Evolutionary conservation across 164 flowering plant genomes (phyloP), one percentile per base, ranked within the genome.

Genomic region (Saururus chinensis): DNA sequence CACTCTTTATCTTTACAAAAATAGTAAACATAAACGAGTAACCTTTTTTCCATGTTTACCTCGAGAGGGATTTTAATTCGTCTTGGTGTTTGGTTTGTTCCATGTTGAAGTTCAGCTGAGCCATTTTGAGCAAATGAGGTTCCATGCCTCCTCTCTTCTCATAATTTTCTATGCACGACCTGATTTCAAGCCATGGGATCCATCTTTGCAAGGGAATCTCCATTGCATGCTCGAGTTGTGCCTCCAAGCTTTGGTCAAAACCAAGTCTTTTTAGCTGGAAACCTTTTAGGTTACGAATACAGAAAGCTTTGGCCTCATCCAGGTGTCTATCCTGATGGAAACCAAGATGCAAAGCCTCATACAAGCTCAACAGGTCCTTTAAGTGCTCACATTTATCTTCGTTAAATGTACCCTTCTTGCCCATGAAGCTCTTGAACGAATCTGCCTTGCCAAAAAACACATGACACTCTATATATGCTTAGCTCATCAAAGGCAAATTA

Each of bases 291-390:
- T 12, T 12, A 45, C 17, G 14, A 45, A 45, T 13, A 45, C 49
- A 45, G 26, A 79, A 77, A 0, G 62, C 51, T 26, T 35, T 62
- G n/a, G 79, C 84, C 62, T 79, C 75, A 17, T 82, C 81, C 9
- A 86, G 77, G 48, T 70, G 67, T 19, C 71, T 48, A 61, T 86
- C 92, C 35, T 81, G 87, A 30, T 62, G 62, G n/a, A 72, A 23
- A 30, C 68, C 62, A 51, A 75, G 65, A 25, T 75, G 73, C 61
- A 76, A 60, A 4, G 77, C 79, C 66, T 77, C 81, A 61, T 69
- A 80, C 30, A 80, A 55, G 45, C 65, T 65, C 64, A 73, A 53
- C 53, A 76, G 37, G 42, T 78, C 80, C 40, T 25, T 62, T 1
- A 61, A 35, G 53, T 77, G 75, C 42, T 62, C 35, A 6, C 49